These are phyloP conservation scores for Paragyromitra xinjiangensis DNA, from an alignment of 495 filamentous ascomycete genomes.

Conservation along the genomic window DNA sequence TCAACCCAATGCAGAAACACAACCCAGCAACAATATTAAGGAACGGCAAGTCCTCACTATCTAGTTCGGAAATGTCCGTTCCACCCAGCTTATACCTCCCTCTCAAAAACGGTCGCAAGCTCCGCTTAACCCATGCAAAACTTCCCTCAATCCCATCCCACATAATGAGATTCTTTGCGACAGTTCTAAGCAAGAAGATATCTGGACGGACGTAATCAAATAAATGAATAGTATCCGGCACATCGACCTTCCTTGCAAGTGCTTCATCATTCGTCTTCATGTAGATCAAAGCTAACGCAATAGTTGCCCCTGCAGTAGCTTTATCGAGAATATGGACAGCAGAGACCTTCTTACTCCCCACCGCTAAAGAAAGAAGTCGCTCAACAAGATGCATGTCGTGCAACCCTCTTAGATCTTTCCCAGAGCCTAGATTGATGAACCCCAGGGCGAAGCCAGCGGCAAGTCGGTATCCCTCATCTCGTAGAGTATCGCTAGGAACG, in stretches of 20 bases:
- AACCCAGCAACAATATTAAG: slow-evolving; percentile 91
- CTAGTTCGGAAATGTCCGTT: slow-evolving; percentile 64
- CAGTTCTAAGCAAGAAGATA: slow-evolving; percentile 85
- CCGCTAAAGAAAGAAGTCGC: slow-evolving; percentile 81
- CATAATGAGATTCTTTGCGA: slow-evolving; percentile 92
- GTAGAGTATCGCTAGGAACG: slow-evolving; percentile 71
- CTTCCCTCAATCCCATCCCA: slow-evolving; percentile 82
- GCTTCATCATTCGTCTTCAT: slow-evolving; percentile 94
- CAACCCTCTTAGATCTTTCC: slow-evolving; percentile 83
- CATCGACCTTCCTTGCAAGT: slow-evolving; percentile 90
- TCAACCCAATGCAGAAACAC: slow-evolving; percentile 83
- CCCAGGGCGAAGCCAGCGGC: slow-evolving; percentile 94
- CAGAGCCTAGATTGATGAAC: slow-evolving; percentile 92
- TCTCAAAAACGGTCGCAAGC: slow-evolving; percentile 67
- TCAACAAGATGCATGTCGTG: slow-evolving; percentile 95
- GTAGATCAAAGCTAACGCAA: slow-evolving; percentile 92
- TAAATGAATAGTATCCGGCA: slow-evolving; percentile 85
- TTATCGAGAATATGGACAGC: slow-evolving; percentile 91
- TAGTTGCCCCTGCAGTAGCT: slow-evolving; percentile 85
- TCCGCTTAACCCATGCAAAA: slow-evolving; percentile 75
- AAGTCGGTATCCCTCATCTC: slow-evolving; percentile 92
- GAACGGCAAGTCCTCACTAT: slow-evolving; percentile 84
- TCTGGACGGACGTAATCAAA: slow-evolving; percentile 97
- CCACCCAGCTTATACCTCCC: slow-evolving; percentile 61
- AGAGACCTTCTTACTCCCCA: slow-evolving; percentile 84